phyloP scores from a whole-genome alignment of 2,329 filamentous ascomycete species.

The Phialocephala subalpina region DNA sequence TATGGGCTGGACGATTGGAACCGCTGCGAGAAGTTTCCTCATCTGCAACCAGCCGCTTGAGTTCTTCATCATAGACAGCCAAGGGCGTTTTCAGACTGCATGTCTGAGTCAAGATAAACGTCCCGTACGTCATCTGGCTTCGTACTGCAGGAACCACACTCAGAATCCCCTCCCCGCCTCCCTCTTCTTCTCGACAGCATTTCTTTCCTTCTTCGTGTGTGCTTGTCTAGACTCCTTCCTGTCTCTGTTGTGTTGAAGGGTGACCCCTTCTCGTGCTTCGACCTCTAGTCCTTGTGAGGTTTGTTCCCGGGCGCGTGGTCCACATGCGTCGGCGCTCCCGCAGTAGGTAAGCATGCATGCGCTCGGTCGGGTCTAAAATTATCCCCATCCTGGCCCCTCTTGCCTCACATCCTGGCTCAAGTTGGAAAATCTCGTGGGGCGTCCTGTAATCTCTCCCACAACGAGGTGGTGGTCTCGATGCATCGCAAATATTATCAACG shows the following conservation, averaged over 20 bases:
- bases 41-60: constrained; percentile 1
- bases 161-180: too few relatives aligned
- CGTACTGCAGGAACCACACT: constrained; percentile 9
- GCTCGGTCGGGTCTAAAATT: constrained; percentile 14
- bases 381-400: too few relatives aligned
- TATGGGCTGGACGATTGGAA: background rate
- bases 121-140: background rate
- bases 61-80: background rate
- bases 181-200: background rate
- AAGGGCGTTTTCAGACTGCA: background rate
- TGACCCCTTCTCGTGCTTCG: background rate
- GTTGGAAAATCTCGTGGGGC: constrained; percentile 4
- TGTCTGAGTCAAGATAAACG: background rate
- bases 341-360: constrained; percentile 12
- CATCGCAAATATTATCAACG: constrained; percentile 5
- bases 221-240: background rate
- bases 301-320: background rate
- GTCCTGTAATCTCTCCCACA: constrained; percentile 5
- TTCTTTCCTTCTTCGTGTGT: background rate
- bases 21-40: background rate
- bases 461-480: constrained; percentile 1
- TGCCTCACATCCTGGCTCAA: background rate
- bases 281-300: background rate
- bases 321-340: constrained; percentile 14
- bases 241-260: background rate